Conservation (phyloP, 768 basidiomycete genomes). For the Russula lepida region DNA sequence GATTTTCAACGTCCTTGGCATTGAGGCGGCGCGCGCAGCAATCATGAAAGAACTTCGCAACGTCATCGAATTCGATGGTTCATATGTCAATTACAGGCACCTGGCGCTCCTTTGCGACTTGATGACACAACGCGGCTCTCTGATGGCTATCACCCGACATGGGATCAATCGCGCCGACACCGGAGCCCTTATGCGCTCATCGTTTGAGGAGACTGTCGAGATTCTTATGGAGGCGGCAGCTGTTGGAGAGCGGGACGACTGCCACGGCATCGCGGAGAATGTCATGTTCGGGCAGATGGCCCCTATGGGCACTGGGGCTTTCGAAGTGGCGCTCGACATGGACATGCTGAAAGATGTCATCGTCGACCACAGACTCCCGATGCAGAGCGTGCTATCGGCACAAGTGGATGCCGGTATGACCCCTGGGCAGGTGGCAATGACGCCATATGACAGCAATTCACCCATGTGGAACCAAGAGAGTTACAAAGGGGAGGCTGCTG, state of each 20-base stretch:
- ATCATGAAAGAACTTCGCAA: conserved; percentile 89
- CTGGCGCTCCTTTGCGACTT: conserved; percentile 93
- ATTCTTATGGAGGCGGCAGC: conserved; percentile 98
- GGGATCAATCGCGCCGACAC: conserved; percentile 99
- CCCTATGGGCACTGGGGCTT: conserved; percentile 98
- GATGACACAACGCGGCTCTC: conserved; percentile 90
- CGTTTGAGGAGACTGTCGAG: conserved; percentile 99
- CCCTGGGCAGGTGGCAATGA: conserved; percentile 87
- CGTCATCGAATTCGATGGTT: conserved; percentile 99
- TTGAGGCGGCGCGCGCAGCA: conserved; percentile 92
- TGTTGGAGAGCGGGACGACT: conserved; percentile 96
- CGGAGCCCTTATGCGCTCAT: conserved; percentile 97
- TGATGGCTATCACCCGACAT: conserved; percentile 99
- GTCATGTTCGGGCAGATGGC: conserved; percentile 99
- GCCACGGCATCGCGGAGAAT: conserved; percentile 97
- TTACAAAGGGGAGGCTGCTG: conserved; percentile 78
- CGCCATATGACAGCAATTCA: conserved; percentile 90
- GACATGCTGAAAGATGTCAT: conserved; percentile 99
- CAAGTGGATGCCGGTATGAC: conserved; percentile 86
- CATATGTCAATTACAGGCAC: conserved; percentile 98
- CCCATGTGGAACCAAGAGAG: conserved; percentile 69
- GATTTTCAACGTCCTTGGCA: conserved; percentile 88
- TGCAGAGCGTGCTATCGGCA: conserved; percentile 69
- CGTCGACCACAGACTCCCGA: conserved; percentile 88
- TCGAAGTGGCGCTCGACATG: conserved; percentile 92